phyloP scores from a whole-genome alignment of 257 asterid genomes.

The Thymus quinquecostatus region DNA sequence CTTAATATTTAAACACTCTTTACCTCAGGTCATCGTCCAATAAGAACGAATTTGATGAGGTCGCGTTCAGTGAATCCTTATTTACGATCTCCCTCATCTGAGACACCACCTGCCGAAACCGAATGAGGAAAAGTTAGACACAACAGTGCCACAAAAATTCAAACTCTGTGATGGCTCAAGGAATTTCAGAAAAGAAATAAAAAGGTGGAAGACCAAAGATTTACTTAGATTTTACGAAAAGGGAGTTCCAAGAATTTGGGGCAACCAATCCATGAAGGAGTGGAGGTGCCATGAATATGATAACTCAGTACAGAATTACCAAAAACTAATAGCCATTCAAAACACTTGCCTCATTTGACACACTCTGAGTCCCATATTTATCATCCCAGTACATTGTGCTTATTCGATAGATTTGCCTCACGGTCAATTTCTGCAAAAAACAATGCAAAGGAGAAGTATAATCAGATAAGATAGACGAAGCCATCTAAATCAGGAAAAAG shows the following conservation, averaged over 20 bases:
- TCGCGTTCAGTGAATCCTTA: slow-evolving; percentile 82
- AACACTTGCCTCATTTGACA: slow-evolving; percentile 81
- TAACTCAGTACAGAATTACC: slow-evolving; percentile 9
- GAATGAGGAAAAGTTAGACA: background rate
- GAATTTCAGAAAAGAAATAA: background rate
- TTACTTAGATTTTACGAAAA: background rate
- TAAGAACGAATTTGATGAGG: slow-evolving; percentile 88
- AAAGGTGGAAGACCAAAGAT: background rate
- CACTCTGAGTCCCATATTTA: slow-evolving; percentile 98
- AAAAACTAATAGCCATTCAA: slow-evolving; percentile 7
- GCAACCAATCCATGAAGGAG: background rate
- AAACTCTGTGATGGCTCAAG: slow-evolving; percentile 6
- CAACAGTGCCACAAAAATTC: background rate
- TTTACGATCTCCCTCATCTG: slow-evolving; percentile 93
- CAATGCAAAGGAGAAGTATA: slow-evolving; percentile 14
- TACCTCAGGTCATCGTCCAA: slow-evolving; percentile 98
- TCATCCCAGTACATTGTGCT: slow-evolving; percentile 99
- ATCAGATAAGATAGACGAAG: slow-evolving; percentile 23
- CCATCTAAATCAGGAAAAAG: background rate
- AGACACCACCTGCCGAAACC: slow-evolving; percentile 81
- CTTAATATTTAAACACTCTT: slow-evolving; percentile 18
- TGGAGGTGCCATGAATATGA: background rate
- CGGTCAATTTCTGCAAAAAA: slow-evolving; percentile 72
- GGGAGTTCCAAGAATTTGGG: background rate
- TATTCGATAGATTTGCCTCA: slow-evolving; percentile 93